Evolutionary conservation across 2,329 filamentous ascomycete genomes (phyloP), one percentile per base, ranked within the genome.

Genomic region (Aspergillus versicolor): DNA sequence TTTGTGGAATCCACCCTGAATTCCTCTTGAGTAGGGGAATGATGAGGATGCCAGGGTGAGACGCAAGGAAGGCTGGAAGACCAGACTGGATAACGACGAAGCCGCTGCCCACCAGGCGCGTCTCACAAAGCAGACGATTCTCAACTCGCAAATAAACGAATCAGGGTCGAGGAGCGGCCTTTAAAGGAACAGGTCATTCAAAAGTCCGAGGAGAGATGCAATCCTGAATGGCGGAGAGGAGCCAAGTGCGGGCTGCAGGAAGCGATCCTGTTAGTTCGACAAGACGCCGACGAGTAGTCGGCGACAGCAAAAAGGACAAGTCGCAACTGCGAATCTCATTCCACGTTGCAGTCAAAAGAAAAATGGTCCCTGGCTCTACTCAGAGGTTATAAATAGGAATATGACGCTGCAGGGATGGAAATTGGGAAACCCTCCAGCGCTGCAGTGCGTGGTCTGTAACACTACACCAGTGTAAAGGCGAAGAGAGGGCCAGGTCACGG

Each of bases 331-430:
- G 47, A 61, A 21, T 24, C 21, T n/a, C 11, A 9, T 60, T 63
- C 62, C 59, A 62, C 61, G 61, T 63, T 63, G 61, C 61, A 47
- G 52, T 49, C 57, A 57, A 52, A 49, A 24, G 51, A 34, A 50
- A 21, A 43, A 15, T 24, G 19, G 44, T 40, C 21, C 27, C 49
- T 44, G 27, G 44, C 11, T 47, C 34, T 22, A 48, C 12, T 45
- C 42, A 34, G 19, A 22, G 15, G 32, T 43, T 40, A 52, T 52
- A 42, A 54, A 48, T 49, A 57, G 50, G 50, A 52, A 13, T 15
- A 37, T 50, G 50, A 52, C 41, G 41, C 50, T 46, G 50, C 50
- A 52, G 37, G 40, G 50, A 27, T 45, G 22, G 30, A 34, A 37
- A 52, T 38, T 30, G 30, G 50, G 50, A 52, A 45, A 19, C n/a